Evolutionary conservation across 768 basidiomycete species (phyloP), one percentile per base, ranked within the genome.

Genomic region (Naganishia antarctica): DNA sequence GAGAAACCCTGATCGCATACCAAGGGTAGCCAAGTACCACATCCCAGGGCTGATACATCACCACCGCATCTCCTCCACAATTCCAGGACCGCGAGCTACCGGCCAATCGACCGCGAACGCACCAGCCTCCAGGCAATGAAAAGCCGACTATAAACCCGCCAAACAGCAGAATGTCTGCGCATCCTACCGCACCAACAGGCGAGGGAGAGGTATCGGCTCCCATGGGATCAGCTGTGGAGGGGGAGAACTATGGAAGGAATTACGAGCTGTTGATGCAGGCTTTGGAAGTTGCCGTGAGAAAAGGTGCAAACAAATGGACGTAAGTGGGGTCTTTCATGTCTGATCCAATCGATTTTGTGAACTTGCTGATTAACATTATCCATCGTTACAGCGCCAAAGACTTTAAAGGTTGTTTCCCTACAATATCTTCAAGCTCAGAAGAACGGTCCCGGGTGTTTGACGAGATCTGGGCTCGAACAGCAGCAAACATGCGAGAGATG

Each of bases 271-370:
- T 71, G 18, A 64, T 71, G 64, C 64, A 73, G 40, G 70, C 73
- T 18, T 41, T 75, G 9, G 73, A 75, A 21, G 61, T 71, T 34
- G 76, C 76, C 15, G 69, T 70, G 12, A 67, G 69, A 45, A 70
- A 70, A 51, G 72, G 71, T n/a, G 69, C 74, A 6, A 69, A 72
- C 51, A 70, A 70, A 53, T 77, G 76, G 76, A 72, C 72, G 75
- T 75, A 65, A 68, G 75, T 73, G 7, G 9, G 2, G 31, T 15
- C 15, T 63, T 21, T 9, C 11, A 13, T 15, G 15, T 23, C 31
- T 12, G 9, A n/a, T 13, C 3, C 46, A 23, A 1, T 13, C 29
- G 4, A 9, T 16, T 12, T 6, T 7, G 16, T 32, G 15, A 7
- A 28, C 31, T 45, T 16, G 46, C 8, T 44, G 37, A 28, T 25